Evolutionary conservation across 352 stramenopile genomes (phyloP).

Genomic region (Sclerospora graminicola): DNA sequence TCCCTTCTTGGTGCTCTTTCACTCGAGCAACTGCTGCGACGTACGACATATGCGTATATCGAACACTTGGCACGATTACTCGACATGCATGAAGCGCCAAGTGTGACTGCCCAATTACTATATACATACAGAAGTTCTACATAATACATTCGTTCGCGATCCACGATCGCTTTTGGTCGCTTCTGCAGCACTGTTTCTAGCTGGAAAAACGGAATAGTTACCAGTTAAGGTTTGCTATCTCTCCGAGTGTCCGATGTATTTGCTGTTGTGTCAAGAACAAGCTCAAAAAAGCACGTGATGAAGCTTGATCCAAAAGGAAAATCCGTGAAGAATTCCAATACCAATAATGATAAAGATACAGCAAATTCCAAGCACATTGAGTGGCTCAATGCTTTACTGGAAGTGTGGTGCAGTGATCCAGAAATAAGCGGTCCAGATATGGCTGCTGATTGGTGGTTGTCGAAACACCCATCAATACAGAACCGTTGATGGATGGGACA

Average conservation of each 20-base stretch:
- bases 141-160: conserved; percentile 65
- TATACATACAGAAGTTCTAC: conserved; percentile 71
- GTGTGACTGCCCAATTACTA: conserved; percentile 48
- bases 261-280: conserved; percentile 39
- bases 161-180: conserved; percentile 75
- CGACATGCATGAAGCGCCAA: conserved; percentile 47
- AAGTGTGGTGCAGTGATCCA: no score
- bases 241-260: conserved; percentile 61
- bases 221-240: conserved; percentile 66
- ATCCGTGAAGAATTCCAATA: conserved; percentile 29
- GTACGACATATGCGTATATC: conserved; percentile 55
- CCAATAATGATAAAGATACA: conserved; percentile 42
- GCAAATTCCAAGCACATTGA: conserved; percentile 55
- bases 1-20: no score
- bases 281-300: conserved; percentile 20
- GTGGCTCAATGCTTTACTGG: conserved; percentile 46
- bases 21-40: conserved; percentile 54
- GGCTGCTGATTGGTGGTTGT: no score
- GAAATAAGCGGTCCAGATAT: no score
- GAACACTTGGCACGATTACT: conserved; percentile 51
- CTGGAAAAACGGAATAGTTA: conserved; percentile 68
- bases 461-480: no score
- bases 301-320: conserved; percentile 23
- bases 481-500: no score
- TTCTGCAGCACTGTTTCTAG: conserved; percentile 65